Evolutionary conservation across 2,329 filamentous ascomycete species (phyloP).

Genomic region (Hymenoscyphus linearis): DNA sequence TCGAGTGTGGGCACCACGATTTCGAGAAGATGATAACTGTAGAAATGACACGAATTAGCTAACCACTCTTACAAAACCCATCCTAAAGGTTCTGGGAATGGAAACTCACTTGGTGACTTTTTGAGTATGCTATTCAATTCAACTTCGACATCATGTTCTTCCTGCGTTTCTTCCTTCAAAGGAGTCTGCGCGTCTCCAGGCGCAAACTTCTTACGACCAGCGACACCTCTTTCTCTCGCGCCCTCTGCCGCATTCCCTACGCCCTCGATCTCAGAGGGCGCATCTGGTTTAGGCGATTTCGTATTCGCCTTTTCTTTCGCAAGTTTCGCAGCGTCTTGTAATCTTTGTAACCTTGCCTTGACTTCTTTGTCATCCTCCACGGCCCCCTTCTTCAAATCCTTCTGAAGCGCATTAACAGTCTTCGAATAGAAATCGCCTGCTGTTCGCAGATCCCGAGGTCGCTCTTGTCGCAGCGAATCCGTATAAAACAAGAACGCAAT

Average conservation of each 20-base stretch:
- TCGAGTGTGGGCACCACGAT: slow-evolving; percentile 82
- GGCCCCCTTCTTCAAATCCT: slow-evolving; percentile 6
- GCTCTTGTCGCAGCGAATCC: slow-evolving; percentile 48
- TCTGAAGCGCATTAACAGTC: slow-evolving; percentile 49
- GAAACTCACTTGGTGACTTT: slow-evolving; percentile 67
- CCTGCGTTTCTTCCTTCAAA: slow-evolving; percentile 44
- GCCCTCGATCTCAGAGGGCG: slow-evolving; percentile 50
- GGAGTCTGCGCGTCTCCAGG: slow-evolving; percentile 31
- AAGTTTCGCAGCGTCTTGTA: slow-evolving; percentile 63
- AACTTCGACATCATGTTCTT: slow-evolving; percentile 59
- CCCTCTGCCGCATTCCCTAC: slow-evolving; percentile 31
- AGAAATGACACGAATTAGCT: not conserved
- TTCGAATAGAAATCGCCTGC: slow-evolving; percentile 55
- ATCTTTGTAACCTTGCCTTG: slow-evolving; percentile 52
- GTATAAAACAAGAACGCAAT: slow-evolving; percentile 70
- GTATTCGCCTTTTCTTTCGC: slow-evolving; percentile 65
- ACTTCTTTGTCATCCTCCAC: slow-evolving; percentile 46
- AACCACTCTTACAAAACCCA: not conserved
- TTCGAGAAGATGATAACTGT: slow-evolving; percentile 95
- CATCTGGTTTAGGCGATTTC: slow-evolving; percentile 57
- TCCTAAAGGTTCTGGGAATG: not conserved
- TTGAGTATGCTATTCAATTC: slow-evolving; percentile 78
- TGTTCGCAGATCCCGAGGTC: slow-evolving; percentile 38
- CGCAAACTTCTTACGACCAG: slow-evolving; percentile 44
- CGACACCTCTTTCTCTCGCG: slow-evolving; percentile 36